Conservation (phyloP, 768 basidiomycete genomes). For the Leucocoprinus birnbaumii region DNA sequence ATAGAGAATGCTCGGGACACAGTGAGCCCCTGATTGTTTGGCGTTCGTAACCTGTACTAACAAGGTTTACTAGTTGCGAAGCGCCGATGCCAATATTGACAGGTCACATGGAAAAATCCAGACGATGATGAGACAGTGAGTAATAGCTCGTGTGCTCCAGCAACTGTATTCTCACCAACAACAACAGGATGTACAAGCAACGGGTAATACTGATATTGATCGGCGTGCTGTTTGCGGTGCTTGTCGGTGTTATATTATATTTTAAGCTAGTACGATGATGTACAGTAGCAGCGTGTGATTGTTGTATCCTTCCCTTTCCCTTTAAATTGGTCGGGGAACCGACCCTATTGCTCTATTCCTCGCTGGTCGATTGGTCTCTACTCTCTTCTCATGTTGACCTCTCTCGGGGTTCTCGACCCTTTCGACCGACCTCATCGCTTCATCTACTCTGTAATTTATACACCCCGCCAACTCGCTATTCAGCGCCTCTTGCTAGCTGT, state of each 20-base stretch:
- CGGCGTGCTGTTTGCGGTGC: slow-evolving; percentile 70
- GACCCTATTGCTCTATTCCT: not conserved
- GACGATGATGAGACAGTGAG: slow-evolving; percentile 87
- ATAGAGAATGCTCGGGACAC: slow-evolving; percentile 86
- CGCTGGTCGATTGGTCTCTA: slow-evolving; percentile 1
- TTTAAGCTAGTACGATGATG: slow-evolving; percentile 37
- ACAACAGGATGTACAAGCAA: slow-evolving; percentile 85
- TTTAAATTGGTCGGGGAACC: no score
- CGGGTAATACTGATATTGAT: slow-evolving; percentile 76
- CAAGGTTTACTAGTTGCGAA: slow-evolving; percentile 49
- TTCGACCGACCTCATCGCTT: slow-evolving; percentile 3
- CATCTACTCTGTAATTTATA: slow-evolving; percentile 2
- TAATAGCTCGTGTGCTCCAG: not conserved
- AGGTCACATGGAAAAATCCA: slow-evolving; percentile 86
- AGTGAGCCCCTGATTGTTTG: slow-evolving; percentile 37
- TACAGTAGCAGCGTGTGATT: not conserved
- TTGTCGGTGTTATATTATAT: slow-evolving; percentile 75
- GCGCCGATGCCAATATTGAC: slow-evolving; percentile 83
- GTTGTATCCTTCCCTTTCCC: not conserved
- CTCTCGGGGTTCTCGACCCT: not conserved
- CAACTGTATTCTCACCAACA: not conserved
- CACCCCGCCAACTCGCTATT: not conserved
- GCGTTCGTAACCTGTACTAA: not conserved
- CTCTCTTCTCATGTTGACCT: slow-evolving; percentile 5
- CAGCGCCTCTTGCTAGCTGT: not conserved